Evolutionary conservation across 805 yeast genomes (phyloP), one percentile per base, ranked within the genome.

Genomic region (Teunomyces atbi): DNA sequence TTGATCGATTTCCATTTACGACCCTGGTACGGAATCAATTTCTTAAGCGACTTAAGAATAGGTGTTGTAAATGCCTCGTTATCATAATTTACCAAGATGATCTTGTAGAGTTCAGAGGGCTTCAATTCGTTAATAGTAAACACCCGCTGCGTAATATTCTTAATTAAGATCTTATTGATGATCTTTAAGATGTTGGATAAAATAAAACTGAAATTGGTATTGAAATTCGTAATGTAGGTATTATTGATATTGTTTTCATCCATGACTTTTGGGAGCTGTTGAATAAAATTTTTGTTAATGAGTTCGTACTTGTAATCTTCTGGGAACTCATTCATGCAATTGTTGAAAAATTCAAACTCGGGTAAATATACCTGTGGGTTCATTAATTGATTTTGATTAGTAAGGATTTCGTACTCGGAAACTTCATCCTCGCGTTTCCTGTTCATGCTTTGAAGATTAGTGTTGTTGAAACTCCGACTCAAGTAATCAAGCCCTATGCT

Each of bases 1-100:
- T 92, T 94, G 51, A 83, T 80, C 11, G 90, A 79, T 55, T 90
- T 83, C 99, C 99, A 92, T 64, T 91, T 90, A 49, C 94, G 82
- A 15, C 97, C 97, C 57, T 89, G 91, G 66, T 85, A 89, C 0
- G 97, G 96, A 1, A 90, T 83, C 42, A 90, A 76, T 51, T 86
- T 83, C 61, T 88, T 90, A 49, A 91, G 71, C 1, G 87, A 77
- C 57, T 83, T 83, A 56, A 91, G 69, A 3, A 87, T 81, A 1
- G 96, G 91, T 42, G 71, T 71, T 66, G 86, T 83, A 19, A 89
- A 63, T 7, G 76, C 76, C 19, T 69, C 60, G 57, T 87, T 89
- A 27, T 65, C 65, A 59, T 82, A 84, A 37, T 89, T 73, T 3
- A 78, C 68, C 4, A 87, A 64, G 29, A 78, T 64, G 55, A 79